Conservation (phyloP, 331 rosid genomes). For the Spiraea crenata region DNA sequence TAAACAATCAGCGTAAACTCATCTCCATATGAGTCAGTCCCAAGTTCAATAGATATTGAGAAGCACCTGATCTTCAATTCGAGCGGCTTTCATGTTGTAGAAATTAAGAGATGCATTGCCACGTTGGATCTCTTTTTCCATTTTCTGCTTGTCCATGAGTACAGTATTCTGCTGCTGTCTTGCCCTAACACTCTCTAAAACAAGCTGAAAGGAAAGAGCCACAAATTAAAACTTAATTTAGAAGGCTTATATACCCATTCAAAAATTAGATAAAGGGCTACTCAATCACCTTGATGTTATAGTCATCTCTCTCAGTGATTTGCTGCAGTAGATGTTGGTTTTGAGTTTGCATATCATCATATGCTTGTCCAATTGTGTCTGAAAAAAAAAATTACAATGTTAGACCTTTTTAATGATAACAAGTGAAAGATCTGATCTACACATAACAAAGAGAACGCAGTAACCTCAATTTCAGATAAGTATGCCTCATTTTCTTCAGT, state of each 20-base stretch:
- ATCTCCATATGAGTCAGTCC: not conserved
- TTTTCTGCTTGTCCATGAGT: slow-evolving; percentile 51
- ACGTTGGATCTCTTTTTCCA: slow-evolving; percentile 73
- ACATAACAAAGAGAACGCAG: slow-evolving; percentile 28
- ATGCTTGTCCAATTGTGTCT: slow-evolving; percentile 97
- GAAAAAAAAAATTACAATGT: slow-evolving; percentile 29
- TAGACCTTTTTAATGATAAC: slow-evolving; percentile 23
- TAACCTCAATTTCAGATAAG: slow-evolving; percentile 96
- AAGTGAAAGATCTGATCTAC: slow-evolving; percentile 17
- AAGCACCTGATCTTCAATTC: slow-evolving; percentile 84
- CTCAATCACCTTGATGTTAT: slow-evolving; percentile 80
- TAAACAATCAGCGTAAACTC: slow-evolving; percentile 16
- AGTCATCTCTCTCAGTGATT: slow-evolving; percentile 96
- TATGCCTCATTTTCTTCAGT: slow-evolving; percentile 88
- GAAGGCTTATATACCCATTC: not conserved
- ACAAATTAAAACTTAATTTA: not conserved
- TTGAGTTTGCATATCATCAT: slow-evolving; percentile 97
- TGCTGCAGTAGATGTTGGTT: slow-evolving; percentile 96
- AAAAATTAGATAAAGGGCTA: not conserved
- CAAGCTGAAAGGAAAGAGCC: slow-evolving; percentile 57
- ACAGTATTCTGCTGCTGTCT: slow-evolving; percentile 64
- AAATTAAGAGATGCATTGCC: slow-evolving; percentile 58
- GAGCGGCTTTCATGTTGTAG: slow-evolving; percentile 63
- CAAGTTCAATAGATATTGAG: slow-evolving; percentile 3
- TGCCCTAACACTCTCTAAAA: slow-evolving; percentile 78